Base-by-base conservation (phyloP, 2,329 filamentous ascomycete genomes). In the Teratosphaeriaceae sp. region DNA sequence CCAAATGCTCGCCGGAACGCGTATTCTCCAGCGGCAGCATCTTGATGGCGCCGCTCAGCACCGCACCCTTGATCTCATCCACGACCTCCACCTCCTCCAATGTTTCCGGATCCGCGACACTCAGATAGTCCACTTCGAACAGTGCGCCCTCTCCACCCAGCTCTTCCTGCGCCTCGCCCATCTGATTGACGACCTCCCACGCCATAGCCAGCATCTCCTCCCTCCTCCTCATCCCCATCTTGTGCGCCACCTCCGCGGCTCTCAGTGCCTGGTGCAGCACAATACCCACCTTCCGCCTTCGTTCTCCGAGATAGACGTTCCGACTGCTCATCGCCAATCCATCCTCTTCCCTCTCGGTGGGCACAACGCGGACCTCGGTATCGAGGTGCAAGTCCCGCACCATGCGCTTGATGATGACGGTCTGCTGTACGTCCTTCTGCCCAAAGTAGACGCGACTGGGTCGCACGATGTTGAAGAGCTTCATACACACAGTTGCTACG, bases 351-450 rank as follows among this genome's bases (percentile, higher is more conserved):
- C 92, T 76, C 45, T 79, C 72, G 0, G 92, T 98, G 1, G 79
- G 72, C 5, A 82, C 79, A 42, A 97, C 75, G 23, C 82, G 74
- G 7, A 97, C 79, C 18, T 85, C 71, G 3, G 80, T 84, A 29
- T 85, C 79, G 30, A 97, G 65, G 62, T 88, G 80, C 52, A 98
- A 89, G 64, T 98, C 92, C 52, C 80, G 75, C 23, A 96, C 85
- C 78, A 98, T 81, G 34, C 85, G 80, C 57, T 79, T 82, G 57
- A 98, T 85, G 9, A 98, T 78, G 15, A 94, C 85, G 0, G 88
- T 94, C 68, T 98, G 92, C 71, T 98, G 92, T 16, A 96, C 80
- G 64, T 98, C 92, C 69, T 98, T 98, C 65, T 97, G 92, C 3
- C 92, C 92, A 70, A 98, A 96, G 68, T 95, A 92, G 4, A 88